phyloP scores from a whole-genome alignment of 768 basidiomycete species.

The Lactarius akahatsu region DNA sequence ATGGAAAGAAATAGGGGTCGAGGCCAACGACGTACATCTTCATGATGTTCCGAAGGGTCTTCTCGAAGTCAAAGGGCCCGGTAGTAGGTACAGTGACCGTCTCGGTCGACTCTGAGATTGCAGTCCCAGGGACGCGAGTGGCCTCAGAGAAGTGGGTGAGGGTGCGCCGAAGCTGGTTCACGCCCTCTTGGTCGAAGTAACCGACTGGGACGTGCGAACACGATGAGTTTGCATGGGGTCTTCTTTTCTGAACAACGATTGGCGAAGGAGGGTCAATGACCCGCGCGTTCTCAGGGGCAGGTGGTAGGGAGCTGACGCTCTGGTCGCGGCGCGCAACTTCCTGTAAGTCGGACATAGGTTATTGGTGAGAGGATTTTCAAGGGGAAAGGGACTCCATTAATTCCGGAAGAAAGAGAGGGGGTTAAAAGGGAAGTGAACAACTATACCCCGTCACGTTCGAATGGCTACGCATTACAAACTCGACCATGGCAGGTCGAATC shows the following conservation, averaged over 20 bases:
- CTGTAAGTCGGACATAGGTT: slow-evolving; percentile 11
- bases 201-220: slow-evolving; percentile 41
- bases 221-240: neutral
- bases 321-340: neutral
- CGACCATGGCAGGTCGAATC: neutral
- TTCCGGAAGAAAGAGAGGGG: neutral
- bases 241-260: neutral
- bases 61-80: slow-evolving; percentile 36
- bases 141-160: slow-evolving; percentile 33
- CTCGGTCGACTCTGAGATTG: slow-evolving; percentile 24
- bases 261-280: neutral
- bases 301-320: slow-evolving; percentile 18
- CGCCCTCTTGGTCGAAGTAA: slow-evolving; percentile 56
- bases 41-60: slow-evolving; percentile 31
- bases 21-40: slow-evolving; percentile 27
- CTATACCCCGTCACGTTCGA: neutral
- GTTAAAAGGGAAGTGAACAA: neutral
- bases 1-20: neutral
- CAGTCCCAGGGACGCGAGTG: too few species aligned
- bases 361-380: neutral
- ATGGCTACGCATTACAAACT: neutral
- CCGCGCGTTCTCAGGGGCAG: slow-evolving; percentile 3
- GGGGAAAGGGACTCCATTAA: neutral
- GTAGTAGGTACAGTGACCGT: slow-evolving; percentile 29
- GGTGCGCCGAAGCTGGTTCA: slow-evolving; percentile 41